phyloP scores from a whole-genome alignment of 1,284 basidiomycete species.

The Ceratobasidium sp. region DNA sequence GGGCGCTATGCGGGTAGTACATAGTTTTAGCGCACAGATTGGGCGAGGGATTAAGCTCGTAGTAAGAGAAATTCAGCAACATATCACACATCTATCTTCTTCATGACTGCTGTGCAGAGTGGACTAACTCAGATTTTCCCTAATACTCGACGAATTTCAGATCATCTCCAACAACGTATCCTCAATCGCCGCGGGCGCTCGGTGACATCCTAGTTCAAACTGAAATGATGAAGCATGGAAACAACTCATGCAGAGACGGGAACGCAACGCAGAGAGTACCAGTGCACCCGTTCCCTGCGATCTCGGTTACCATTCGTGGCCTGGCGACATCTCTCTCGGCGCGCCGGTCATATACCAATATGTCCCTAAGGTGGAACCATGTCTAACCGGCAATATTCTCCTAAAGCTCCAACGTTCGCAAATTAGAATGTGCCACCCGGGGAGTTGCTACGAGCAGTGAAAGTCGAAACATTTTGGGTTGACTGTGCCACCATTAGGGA shows the following conservation, averaged over 20 bases:
- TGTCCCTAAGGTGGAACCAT: constrained; percentile 16
- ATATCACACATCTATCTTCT: not conserved
- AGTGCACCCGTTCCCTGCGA: not conserved
- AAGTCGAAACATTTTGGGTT: constrained; percentile 1
- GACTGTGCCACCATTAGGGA: not conserved
- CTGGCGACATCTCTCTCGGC: constrained; percentile 15
- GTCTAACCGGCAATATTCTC: constrained; percentile 9
- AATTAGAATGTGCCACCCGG: not conserved
- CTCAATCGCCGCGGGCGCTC: not conserved
- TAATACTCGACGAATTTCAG: not conserved
- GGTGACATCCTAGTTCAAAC: too few species aligned
- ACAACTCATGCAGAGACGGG: not conserved
- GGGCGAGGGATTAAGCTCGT: not conserved
- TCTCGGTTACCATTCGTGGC: not conserved
- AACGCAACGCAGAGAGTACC: not conserved
- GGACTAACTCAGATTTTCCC: not conserved
- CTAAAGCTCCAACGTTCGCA: constrained; percentile 2
- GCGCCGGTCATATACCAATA: constrained; percentile 11
- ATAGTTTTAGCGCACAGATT: too few species aligned
- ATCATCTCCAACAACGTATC: not conserved
- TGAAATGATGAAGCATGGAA: constrained; percentile 2
- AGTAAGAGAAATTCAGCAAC: not conserved
- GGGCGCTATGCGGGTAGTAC: too few species aligned
- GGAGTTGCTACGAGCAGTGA: constrained; percentile 2
- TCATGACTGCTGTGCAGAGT: not conserved